Evolutionary conservation across 2,329 filamentous ascomycete genomes (phyloP).

Genomic region (Neonectria hederae): DNA sequence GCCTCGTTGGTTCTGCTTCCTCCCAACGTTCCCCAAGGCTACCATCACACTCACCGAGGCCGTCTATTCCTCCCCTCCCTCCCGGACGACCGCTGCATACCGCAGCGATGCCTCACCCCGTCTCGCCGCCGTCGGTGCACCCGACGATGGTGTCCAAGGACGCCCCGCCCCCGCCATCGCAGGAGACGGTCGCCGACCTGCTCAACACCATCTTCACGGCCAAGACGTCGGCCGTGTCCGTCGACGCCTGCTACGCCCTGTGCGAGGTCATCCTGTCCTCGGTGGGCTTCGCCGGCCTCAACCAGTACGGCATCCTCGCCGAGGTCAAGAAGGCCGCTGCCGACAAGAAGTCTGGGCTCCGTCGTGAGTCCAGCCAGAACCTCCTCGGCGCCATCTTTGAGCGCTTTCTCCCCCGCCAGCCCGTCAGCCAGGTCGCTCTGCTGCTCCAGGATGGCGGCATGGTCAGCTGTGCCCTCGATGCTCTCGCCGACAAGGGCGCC

Average conservation of each 20-base stretch:
- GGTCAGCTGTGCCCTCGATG: constrained; percentile 79
- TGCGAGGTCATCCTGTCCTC: constrained; percentile 66
- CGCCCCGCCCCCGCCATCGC: constrained; percentile 66
- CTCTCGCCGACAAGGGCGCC: constrained; percentile 86
- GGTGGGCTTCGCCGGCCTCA: constrained; percentile 63
- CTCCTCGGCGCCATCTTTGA: constrained; percentile 94
- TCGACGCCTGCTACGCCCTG: constrained; percentile 71
- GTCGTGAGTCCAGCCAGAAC: constrained; percentile 92
- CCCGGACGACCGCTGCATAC: constrained; percentile 19
- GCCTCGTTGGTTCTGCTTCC: constrained; percentile 41
- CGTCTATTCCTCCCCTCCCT: constrained; percentile 6
- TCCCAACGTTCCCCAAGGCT: constrained; percentile 15
- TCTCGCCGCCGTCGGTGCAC: constrained; percentile 54
- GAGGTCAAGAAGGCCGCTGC: constrained; percentile 77
- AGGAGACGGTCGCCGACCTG: constrained; percentile 72
- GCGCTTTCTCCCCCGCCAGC: constrained; percentile 81
- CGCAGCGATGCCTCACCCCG: constrained; percentile 58
- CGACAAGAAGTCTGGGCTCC: constrained; percentile 92
- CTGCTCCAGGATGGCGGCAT: constrained; percentile 82
- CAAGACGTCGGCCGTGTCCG: constrained; percentile 72
- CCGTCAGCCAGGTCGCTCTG: constrained; percentile 82
- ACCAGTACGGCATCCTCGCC: constrained; percentile 62
- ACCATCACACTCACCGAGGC: constrained; percentile 32
- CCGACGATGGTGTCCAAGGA: constrained; percentile 56
- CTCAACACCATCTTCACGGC: constrained; percentile 75